Evolutionary conservation across 257 asterid genomes (phyloP).

Genomic region (Solanum pennellii): DNA sequence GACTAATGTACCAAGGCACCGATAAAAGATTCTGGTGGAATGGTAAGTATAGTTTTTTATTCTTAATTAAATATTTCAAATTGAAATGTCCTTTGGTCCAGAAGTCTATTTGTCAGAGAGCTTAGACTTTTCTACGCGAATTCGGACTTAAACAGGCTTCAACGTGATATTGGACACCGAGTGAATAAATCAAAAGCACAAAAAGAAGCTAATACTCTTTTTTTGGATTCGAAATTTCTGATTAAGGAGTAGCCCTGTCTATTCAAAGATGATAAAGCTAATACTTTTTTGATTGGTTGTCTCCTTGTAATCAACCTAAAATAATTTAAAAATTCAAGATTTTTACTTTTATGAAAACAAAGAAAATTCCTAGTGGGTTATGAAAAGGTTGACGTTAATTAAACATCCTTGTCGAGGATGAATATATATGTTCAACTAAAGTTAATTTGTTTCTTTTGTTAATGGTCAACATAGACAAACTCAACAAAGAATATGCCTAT

Average conservation of each 20-base stretch:
- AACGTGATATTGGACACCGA: fast-evolving
- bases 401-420: not conserved
- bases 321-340: not conserved
- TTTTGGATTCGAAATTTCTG: too few species aligned
- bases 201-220: not conserved
- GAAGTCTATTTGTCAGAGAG: too few species aligned
- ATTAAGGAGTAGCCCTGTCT: too few species aligned
- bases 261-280: not conserved
- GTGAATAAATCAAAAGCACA: not conserved
- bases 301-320: not conserved
- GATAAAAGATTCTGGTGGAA: too few species aligned
- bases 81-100: not conserved
- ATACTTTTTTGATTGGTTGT: not conserved
- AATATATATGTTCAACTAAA: not conserved
- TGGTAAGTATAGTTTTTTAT: too few species aligned
- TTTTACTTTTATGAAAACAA: not conserved
- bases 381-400: not conserved
- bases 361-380: not conserved
- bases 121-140: fast-evolving
- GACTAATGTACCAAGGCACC: not conserved
- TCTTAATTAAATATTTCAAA: fast-evolving
- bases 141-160: too few species aligned
- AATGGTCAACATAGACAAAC: not conserved
- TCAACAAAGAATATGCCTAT: not conserved
- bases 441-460: not conserved